Evolutionary conservation across 163 green algal species (phyloP), one percentile per base, ranked within the genome.

Genomic region (Smithsoniella earleae): DNA sequence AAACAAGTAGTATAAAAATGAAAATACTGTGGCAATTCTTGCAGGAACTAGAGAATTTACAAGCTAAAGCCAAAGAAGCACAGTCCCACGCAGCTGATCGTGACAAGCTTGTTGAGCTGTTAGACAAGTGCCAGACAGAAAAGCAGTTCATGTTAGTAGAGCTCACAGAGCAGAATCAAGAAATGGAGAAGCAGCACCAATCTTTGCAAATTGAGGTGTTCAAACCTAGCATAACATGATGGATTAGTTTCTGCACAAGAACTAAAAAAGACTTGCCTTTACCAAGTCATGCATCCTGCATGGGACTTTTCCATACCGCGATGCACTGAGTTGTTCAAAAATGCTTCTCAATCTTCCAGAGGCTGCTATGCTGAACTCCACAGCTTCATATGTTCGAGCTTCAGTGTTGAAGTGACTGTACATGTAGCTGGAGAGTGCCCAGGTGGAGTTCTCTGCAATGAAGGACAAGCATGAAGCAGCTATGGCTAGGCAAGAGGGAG

Each of bases 31-130:
- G 43, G 43, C 18, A 16, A 54, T 54, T 16, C 18, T 16, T 69
- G 25, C 25, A 69, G 58, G 58, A 69, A 34, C 31, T 69, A 16
- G 30, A 69, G 34, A 16, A 38, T 43, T 34, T 69, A n/a, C 58
- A 69, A 13, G 22, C 10, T 8, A 8, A 40, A 25, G 25, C 58
- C 16, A 0, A 5, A 3, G 58, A 69, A 43, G 58, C 58, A 33
- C 31, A 36, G 25, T 30, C n/a, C 8, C 58, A 13, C n/a, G 58
- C 58, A 45, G 58, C 34, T 43, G 58, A 69, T 31, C 20, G 58
- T 13, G 25, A 69, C 18, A 4, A 69, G 20, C 58, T 69, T 10
- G 40, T 49, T 13, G 13, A 10, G 10, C 10, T 49, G 40, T 13
- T 49, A 22, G 40, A 49, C 10, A 49, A 49, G 40, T 49, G 40